Conservation (phyloP, 208 protist species). For the Leishmania guyanensis region DNA sequence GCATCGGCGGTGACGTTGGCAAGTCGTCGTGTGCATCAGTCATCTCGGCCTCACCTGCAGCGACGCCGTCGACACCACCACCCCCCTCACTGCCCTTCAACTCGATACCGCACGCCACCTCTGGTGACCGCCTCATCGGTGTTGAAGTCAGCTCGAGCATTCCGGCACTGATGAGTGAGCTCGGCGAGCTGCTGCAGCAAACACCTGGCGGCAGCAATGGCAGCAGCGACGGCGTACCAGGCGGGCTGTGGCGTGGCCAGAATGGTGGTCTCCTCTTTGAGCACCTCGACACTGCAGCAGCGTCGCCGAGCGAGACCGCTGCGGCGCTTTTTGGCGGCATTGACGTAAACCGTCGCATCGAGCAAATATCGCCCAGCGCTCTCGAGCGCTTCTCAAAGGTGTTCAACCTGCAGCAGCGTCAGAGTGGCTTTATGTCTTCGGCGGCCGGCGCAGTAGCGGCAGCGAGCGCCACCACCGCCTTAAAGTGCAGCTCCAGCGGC, state of each 20-base stretch:
- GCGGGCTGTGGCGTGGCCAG: constrained; percentile 27
- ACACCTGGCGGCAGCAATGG: constrained; percentile 14
- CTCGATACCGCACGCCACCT: constrained; percentile 33
- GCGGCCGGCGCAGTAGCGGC: constrained; percentile 5
- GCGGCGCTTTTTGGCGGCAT: constrained; percentile 20
- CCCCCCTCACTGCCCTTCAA: constrained; percentile 18
- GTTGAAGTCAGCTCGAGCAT: constrained; percentile 32
- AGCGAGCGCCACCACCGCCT: not conserved
- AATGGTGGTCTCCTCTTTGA: constrained; percentile 41
- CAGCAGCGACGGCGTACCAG: constrained; percentile 4
- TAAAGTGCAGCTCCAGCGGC: constrained; percentile 6
- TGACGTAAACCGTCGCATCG: constrained; percentile 21
- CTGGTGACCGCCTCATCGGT: constrained; percentile 25
- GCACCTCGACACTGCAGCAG: constrained; percentile 11
- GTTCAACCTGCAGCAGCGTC: constrained; percentile 24
- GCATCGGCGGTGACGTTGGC: constrained; percentile 3
- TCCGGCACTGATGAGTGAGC: constrained; percentile 36
- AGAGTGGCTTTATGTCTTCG: constrained; percentile 7
- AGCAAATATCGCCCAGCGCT: constrained; percentile 23
- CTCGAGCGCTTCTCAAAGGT: constrained; percentile 33
- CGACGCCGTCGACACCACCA: not conserved
- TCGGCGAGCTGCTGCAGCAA: constrained; percentile 34
- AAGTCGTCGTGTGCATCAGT: constrained; percentile 1
- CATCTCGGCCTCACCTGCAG: not conserved
- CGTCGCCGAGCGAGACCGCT: not conserved